A percentile compares a stretch with the other conserved stretches of the same genome.
Evolutionary conservation across 805 yeast species (phyloP).

Genomic region (Soucietia sequanensis): DNA sequence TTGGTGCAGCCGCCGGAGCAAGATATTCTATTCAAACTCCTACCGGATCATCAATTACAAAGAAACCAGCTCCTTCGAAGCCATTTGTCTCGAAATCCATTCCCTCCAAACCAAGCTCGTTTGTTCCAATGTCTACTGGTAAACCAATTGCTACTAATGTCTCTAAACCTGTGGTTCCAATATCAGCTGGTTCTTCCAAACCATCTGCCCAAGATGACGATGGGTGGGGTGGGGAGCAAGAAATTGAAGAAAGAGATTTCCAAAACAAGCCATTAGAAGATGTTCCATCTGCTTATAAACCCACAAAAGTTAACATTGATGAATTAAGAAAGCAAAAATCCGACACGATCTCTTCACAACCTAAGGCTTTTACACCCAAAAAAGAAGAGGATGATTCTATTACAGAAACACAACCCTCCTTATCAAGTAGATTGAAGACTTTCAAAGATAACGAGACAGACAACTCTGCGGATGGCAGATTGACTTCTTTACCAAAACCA

Average conservation of each 20-base stretch:
- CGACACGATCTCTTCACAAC: slow-evolving; percentile 44
- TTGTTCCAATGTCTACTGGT: slow-evolving; percentile 37
- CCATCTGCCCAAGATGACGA: slow-evolving; percentile 40
- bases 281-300: slow-evolving; percentile 63
- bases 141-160: slow-evolving; percentile 36
- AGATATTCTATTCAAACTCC: slow-evolving; percentile 69
- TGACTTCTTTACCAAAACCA: slow-evolving; percentile 64
- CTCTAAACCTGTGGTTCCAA: slow-evolving; percentile 29
- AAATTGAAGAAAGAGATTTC: slow-evolving; percentile 54
- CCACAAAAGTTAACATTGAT: slow-evolving; percentile 60
- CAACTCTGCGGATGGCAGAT: slow-evolving; percentile 43
- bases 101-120: slow-evolving; percentile 26
- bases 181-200: slow-evolving; percentile 25
- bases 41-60: slow-evolving; percentile 15
- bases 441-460: slow-evolving; percentile 29
- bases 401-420: slow-evolving; percentile 48
- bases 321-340: slow-evolving; percentile 51
- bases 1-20: slow-evolving; percentile 94
- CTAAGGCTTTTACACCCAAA: slow-evolving; percentile 19
- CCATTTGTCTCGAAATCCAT: slow-evolving; percentile 26
- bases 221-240: slow-evolving; percentile 73
- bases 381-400: slow-evolving; percentile 36
- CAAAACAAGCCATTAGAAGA: slow-evolving; percentile 47
- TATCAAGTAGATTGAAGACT: slow-evolving; percentile 45
- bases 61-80: slow-evolving; percentile 14